A percentile compares a stretch with the other conserved stretches of the same genome.
Conservation (phyloP, 2,329 filamentous ascomycete genomes). For the Thielaviopsis euricoi region DNA sequence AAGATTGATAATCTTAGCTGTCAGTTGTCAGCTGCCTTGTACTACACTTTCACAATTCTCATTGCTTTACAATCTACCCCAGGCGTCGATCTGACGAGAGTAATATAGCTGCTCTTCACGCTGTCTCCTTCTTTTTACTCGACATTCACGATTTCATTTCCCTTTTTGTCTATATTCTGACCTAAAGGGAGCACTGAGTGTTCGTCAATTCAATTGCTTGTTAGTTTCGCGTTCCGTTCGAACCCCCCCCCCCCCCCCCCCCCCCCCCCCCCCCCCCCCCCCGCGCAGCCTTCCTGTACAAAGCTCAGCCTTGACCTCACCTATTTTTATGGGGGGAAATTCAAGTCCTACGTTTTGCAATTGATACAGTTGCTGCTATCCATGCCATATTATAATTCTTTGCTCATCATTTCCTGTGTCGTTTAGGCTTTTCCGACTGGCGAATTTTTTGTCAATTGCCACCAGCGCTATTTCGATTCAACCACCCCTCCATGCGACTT, state of each 20-base stretch:
- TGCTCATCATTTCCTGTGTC: background rate
- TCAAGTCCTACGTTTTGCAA: background rate
- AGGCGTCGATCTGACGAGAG: background rate
- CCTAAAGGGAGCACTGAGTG: background rate
- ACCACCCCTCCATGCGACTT: background rate
- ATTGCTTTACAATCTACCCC: background rate
- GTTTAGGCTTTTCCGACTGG: background rate
- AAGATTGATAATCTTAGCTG: background rate
- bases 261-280: too few relatives aligned
- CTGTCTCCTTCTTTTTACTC: background rate
- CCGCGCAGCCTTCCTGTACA: conserved; percentile 4
- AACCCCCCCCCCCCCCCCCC: too few relatives aligned
- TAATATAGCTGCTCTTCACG: background rate
- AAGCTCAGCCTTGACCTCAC: conserved; percentile 1
- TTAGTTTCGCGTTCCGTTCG: background rate
- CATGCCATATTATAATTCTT: background rate
- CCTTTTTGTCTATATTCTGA: background rate
- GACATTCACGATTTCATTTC: background rate
- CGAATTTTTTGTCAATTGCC: background rate
- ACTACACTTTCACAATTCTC: background rate
- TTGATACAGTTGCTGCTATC: background rate
- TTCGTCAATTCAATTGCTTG: background rate
- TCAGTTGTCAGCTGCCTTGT: background rate
- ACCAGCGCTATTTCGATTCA: background rate
- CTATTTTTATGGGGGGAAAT: background rate